Base-by-base conservation (phyloP, 192 early-diverging fungal genomes). In the Entomortierella chlamydospora region DNA sequence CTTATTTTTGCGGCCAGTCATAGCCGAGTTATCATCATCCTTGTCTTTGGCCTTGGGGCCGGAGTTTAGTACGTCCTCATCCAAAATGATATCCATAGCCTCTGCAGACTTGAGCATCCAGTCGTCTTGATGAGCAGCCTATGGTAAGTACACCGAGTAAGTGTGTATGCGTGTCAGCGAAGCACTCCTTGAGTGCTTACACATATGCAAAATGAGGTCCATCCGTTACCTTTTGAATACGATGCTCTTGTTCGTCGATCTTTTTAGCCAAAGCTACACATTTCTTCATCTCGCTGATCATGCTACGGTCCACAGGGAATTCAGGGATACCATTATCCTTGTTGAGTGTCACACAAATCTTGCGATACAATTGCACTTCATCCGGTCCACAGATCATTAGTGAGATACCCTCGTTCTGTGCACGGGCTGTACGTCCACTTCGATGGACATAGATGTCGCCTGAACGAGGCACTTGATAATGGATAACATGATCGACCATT, bases 371-470 rank as follows among this genome's bases (percentile, higher is more conserved):
- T 52, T 87, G 86, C 25, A 90, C 73, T 68, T 99, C 97, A 57
- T 95, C 90, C 23, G 97, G 96, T 29, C 91, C 90, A 65, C 89
- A 90, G 47, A 99, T 78, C 85, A 95, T 83, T 25, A 99, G 81
- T 39, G 89, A 91, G 26, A 97, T 82, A 62, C 97, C 97, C 60
- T 95, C 92, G 22, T 82, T 86, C 31, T 84, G 66, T n/a, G 93
- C 96, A 69, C 97, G 91, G 9, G 96, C 97, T 0, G 97, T 99
- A 69, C 97, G 90, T 47, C 97, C 97, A 72, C 91, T 92, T 12
- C 97, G 88, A 80, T 99, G 97, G 30, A 99, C 94, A 73, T 99
- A 99, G n/a, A 97, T 87, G 57, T 99, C 96, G 28, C 93, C 90
- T 10, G 92, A 92, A 20, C 96, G 89, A 64, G 97, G 96, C 8